Conservation (phyloP, 352 stramenopile genomes). For the Pythium aristosporum region DNA sequence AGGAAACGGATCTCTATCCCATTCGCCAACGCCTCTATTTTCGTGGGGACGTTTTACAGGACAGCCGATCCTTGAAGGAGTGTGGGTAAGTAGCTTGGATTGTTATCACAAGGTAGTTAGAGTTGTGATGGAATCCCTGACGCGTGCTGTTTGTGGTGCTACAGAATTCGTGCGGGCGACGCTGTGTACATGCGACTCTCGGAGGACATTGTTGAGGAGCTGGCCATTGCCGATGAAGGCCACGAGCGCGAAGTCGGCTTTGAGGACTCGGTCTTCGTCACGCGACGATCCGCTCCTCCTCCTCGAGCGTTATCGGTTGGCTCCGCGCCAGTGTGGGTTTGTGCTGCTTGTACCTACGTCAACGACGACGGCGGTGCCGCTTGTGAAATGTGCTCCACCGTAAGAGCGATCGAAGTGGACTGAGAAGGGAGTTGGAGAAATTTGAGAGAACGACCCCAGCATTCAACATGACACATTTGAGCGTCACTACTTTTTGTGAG, state of each 20-base stretch:
- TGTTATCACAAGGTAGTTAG: constrained; percentile 3
- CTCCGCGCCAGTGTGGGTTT: constrained; percentile 58
- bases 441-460: not conserved
- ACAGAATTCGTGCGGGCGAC: constrained; percentile 72
- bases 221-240: constrained; percentile 45
- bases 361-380: constrained; percentile 55
- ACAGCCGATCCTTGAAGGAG: constrained; percentile 57
- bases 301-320: not conserved
- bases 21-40: constrained; percentile 76
- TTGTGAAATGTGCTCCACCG: constrained; percentile 73
- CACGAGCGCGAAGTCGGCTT: constrained; percentile 74
- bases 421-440: constrained; percentile 12
- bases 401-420: constrained; percentile 41
- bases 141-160: not conserved
- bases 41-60: constrained; percentile 51
- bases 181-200: constrained; percentile 71
- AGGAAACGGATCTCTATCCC: constrained; percentile 63
- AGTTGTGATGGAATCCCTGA: not conserved
- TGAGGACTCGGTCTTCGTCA: constrained; percentile 65
- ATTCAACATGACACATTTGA: not conserved
- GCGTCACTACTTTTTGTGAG: constrained; percentile 44
- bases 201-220: constrained; percentile 58
- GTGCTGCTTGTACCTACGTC: constrained; percentile 67
- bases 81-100: constrained; percentile 42
- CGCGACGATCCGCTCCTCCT: constrained; percentile 1